Conservation (phyloP, 345 rosid genomes). For the Capsella bursapastoris region DNA sequence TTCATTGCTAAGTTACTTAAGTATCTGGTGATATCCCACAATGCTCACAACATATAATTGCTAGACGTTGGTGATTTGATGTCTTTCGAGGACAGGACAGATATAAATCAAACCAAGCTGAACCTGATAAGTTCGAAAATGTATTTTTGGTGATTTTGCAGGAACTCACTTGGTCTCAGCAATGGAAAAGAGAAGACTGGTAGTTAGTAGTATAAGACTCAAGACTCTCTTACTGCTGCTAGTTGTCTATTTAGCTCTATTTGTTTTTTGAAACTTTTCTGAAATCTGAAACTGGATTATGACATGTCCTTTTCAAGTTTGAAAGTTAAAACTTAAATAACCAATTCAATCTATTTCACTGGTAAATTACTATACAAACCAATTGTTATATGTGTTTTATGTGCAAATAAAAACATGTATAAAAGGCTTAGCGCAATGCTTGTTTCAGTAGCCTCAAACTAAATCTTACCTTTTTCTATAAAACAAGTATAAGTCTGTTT, state of each 20-base stretch:
- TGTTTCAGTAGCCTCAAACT: neutral
- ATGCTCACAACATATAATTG: constrained; percentile 8
- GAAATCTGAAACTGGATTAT: neutral
- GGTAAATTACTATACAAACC: too few species aligned
- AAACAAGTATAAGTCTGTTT: constrained; percentile 10
- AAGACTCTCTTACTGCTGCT: neutral
- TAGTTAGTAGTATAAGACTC: neutral
- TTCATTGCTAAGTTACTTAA: neutral
- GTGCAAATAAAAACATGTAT: too few species aligned
- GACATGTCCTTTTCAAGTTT: too few species aligned
- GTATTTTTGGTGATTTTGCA: constrained; percentile 6
- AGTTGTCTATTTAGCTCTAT: neutral
- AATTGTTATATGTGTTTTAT: too few species aligned
- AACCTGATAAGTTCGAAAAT: constrained; percentile 10
- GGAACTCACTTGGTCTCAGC: constrained; percentile 24
- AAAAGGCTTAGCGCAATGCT: too few species aligned
- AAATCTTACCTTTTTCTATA: constrained; percentile 7
- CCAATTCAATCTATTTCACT: too few species aligned
- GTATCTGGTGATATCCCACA: constrained; percentile 6
- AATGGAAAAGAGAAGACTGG: neutral
- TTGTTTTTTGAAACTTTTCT: neutral
- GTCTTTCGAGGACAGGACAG: constrained; percentile 10
- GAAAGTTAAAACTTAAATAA: too few species aligned
- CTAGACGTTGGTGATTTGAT: constrained; percentile 25
- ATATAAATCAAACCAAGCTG: constrained; percentile 10